Evolutionary conservation across 2,329 filamentous ascomycete species (phyloP).

Genomic region (Talaromyces verruculosus): DNA sequence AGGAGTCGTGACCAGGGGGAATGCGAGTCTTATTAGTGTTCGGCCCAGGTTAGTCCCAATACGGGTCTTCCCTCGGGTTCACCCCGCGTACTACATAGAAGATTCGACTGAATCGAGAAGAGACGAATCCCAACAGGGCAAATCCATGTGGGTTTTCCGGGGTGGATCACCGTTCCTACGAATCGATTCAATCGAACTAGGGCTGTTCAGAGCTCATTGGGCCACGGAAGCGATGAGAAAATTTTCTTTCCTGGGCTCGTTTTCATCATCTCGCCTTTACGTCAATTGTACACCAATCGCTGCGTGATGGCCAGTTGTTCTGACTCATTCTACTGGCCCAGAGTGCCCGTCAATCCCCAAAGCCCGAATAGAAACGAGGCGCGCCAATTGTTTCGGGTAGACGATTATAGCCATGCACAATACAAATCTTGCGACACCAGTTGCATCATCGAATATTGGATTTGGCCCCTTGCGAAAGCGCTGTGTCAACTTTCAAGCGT

Average conservation of each 20-base stretch:
- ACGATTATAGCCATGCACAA: neutral
- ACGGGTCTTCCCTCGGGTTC: conserved; percentile 1
- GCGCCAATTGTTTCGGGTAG: conserved; percentile 12
- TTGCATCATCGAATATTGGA: conserved; percentile 6
- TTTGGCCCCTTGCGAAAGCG: neutral
- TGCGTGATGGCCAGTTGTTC: conserved; percentile 8
- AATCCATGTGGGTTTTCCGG: conserved; percentile 7
- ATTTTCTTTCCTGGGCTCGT: neutral
- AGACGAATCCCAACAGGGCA: conserved; percentile 1
- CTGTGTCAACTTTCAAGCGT: neutral
- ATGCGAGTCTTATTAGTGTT: conserved; percentile 14
- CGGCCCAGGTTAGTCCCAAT: neutral
- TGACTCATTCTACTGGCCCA: conserved; percentile 3
- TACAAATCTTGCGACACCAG: conserved; percentile 1
- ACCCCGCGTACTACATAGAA: conserved; percentile 15
- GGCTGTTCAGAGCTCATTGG: conserved; percentile 2
- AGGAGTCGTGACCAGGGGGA: conserved; percentile 14
- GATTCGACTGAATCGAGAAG: neutral
- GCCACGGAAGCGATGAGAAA: conserved; percentile 8
- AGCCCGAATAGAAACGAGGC: neutral
- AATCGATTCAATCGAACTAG: neutral
- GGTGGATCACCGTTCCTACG: conserved; percentile 2
- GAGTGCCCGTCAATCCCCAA: neutral
- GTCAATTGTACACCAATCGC: neutral
- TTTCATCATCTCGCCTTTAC: neutral